Evolutionary conservation across 2,329 filamentous ascomycete genomes (phyloP).

Genomic region (Nigrospora oryzae): DNA sequence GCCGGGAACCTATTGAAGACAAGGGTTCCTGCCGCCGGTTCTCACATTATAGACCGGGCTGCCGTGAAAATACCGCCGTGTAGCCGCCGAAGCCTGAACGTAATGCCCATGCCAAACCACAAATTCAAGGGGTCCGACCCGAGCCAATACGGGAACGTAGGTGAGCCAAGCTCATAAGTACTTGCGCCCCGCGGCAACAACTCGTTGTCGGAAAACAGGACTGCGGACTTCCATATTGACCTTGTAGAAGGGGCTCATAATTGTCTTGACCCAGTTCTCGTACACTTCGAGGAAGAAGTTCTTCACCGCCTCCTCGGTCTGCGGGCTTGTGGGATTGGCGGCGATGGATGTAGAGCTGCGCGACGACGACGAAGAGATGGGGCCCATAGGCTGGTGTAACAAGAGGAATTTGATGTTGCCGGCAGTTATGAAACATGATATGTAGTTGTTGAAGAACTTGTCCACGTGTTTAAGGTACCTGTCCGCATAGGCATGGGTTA

Average conservation of each 20-base stretch:
- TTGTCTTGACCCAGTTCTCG: slow-evolving; percentile 92
- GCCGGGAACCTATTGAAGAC: too few relatives aligned
- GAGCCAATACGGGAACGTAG: too few relatives aligned
- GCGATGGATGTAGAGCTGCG: slow-evolving; percentile 63
- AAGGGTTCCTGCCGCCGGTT: too few relatives aligned
- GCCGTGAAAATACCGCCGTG: too few relatives aligned
- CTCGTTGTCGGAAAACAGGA: slow-evolving; percentile 73
- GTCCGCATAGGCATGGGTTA: neutral
- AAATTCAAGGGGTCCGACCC: too few relatives aligned
- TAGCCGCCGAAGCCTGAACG: too few relatives aligned
- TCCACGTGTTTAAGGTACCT: slow-evolving; percentile 92
- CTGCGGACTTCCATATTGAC: slow-evolving; percentile 80
- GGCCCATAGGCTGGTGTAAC: slow-evolving; percentile 67
- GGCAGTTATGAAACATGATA: slow-evolving; percentile 89
- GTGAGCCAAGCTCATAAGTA: slow-evolving; percentile 52
- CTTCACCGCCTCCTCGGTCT: slow-evolving; percentile 90
- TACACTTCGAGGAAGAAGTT: slow-evolving; percentile 95
- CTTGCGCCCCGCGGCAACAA: slow-evolving; percentile 84
- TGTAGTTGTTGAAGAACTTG: slow-evolving; percentile 91
- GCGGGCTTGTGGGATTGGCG: slow-evolving; percentile 77
- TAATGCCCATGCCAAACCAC: too few relatives aligned
- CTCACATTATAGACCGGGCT: too few relatives aligned
- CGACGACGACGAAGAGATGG: slow-evolving; percentile 28
- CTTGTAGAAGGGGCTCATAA: slow-evolving; percentile 94
- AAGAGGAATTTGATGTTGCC: slow-evolving; percentile 91